Percentiles rank a stretch among this genome's conserved stretches.
Conservation (phyloP, 768 basidiomycete species). For the Coprinopsis cinerea region DNA sequence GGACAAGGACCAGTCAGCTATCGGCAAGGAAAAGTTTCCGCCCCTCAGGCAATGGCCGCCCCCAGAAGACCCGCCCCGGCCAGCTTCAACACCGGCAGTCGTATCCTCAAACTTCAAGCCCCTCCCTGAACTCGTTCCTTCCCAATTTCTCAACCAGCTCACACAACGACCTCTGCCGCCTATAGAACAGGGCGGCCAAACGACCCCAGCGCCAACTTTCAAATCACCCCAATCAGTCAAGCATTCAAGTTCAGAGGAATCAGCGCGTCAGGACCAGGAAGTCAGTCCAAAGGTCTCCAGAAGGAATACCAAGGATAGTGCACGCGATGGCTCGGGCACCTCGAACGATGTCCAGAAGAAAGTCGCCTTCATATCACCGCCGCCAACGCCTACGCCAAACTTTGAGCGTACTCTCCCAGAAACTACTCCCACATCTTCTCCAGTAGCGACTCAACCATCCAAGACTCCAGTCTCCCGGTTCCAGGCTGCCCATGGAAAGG, state of each 20-base stretch:
- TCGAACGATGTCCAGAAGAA: slow-evolving; percentile 65
- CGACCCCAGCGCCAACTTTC: too few relatives aligned
- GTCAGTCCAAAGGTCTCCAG: slow-evolving; percentile 27
- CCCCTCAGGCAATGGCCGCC: slow-evolving; percentile 71
- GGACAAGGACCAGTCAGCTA: slow-evolving; percentile 38
- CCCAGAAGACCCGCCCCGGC: slow-evolving; percentile 23
- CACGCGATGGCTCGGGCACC: slow-evolving; percentile 16
- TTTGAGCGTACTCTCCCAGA: slow-evolving; percentile 51
- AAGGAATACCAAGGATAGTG: slow-evolving; percentile 27
- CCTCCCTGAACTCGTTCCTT: slow-evolving; percentile 56
- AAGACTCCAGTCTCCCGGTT: slow-evolving; percentile 77
- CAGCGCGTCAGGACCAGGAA: slow-evolving; percentile 19
- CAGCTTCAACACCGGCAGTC: slow-evolving; percentile 37
- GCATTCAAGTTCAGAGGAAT: slow-evolving; percentile 1
- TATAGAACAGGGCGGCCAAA: slow-evolving; percentile 21
- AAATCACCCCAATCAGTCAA: slow-evolving; percentile 16
- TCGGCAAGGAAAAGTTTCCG: slow-evolving; percentile 64
- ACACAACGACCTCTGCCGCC: slow-evolving; percentile 25
- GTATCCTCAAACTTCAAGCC: slow-evolving; percentile 58
- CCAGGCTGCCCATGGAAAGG: slow-evolving; percentile 67
- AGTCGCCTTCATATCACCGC: slow-evolving; percentile 82
- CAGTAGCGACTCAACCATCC: slow-evolving; percentile 25
- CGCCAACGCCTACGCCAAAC: slow-evolving; percentile 66
- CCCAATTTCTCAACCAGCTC: slow-evolving; percentile 29
- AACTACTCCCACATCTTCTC: slow-evolving; percentile 26